Percentiles rank a stretch among this genome's conserved stretches.
These are phyloP conservation scores for Talaromyces marneffei DNA, from an alignment of 2,329 filamentous ascomycete genomes.

Conservation along the genomic window DNA sequence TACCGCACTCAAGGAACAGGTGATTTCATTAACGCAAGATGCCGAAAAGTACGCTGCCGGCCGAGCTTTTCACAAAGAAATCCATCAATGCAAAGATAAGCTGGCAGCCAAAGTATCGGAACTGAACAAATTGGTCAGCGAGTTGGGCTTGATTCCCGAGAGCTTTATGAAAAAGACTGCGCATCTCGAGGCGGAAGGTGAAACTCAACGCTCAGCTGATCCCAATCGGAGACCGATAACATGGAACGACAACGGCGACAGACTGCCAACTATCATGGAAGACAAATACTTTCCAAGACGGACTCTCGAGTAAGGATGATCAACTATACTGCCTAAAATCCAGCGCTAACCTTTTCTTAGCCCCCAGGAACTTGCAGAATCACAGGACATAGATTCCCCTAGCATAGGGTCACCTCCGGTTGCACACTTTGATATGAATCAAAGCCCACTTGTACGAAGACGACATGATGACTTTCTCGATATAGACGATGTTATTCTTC, in stretches of 20 bases:
- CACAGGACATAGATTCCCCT: constrained; percentile 24
- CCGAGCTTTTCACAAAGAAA: constrained; percentile 41
- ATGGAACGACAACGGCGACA: constrained; percentile 25
- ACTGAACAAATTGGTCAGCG: constrained; percentile 49
- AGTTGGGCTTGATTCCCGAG: constrained; percentile 45
- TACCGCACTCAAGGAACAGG: constrained; percentile 53
- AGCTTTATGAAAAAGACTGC: constrained; percentile 21
- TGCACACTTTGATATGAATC: constrained; percentile 34
- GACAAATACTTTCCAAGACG: constrained; percentile 53
- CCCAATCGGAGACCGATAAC: constrained; percentile 3
- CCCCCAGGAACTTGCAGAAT: constrained; percentile 30
- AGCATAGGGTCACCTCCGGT: constrained; percentile 44
- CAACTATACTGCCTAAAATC: not conserved
- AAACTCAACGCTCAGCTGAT: not conserved
- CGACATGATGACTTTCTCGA: not conserved
- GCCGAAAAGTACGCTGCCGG: constrained; percentile 45
- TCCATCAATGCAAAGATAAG: constrained; percentile 49
- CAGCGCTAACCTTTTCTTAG: constrained; percentile 20
- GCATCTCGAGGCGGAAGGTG: constrained; percentile 16
- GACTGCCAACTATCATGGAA: constrained; percentile 55
- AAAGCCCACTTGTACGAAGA: constrained; percentile 16
- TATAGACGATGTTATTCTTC: not conserved
- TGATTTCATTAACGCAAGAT: constrained; percentile 52
- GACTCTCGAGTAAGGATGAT: constrained; percentile 47
- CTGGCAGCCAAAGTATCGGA: constrained; percentile 54